Conservation (phyloP, 2,329 filamentous ascomycete genomes). For the Sporothrix curviconia region DNA sequence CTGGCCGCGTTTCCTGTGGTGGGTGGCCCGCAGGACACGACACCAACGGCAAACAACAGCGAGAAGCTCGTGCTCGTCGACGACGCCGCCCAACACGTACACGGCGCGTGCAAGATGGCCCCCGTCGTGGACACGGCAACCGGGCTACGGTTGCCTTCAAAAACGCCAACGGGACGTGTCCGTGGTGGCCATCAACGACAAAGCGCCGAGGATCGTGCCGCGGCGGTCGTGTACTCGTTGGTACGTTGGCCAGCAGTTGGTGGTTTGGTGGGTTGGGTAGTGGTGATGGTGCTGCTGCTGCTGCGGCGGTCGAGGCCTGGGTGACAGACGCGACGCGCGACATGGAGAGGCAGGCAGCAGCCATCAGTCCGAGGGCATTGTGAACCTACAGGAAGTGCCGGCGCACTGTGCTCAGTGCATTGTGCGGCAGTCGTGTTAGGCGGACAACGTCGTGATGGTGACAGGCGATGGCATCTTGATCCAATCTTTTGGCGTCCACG, state of each 20-base stretch:
- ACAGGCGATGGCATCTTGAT: not conserved
- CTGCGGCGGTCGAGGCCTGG: not conserved
- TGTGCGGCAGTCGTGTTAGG: not conserved
- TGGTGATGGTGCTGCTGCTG: no score
- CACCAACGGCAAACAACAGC: conserved; percentile 22
- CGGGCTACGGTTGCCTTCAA: conserved; percentile 18
- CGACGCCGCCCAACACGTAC: conserved; percentile 9
- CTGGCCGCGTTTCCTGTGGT: conserved; percentile 43
- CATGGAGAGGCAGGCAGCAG: not conserved
- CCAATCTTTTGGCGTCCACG: no score
- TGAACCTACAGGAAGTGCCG: not conserved
- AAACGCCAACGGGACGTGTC: conserved; percentile 17
- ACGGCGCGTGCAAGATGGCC: conserved; percentile 20
- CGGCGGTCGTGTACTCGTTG: conserved; percentile 1
- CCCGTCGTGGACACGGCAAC: conserved; percentile 22
- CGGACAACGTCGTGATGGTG: no score
- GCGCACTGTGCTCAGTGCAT: not conserved
- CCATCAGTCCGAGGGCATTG: not conserved
- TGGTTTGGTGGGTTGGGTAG: no score
- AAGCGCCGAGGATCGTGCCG: conserved; percentile 19
- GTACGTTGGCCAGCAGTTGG: no score
- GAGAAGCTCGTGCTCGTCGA: conserved; percentile 22
- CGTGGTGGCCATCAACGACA: conserved; percentile 18
- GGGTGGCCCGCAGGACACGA: conserved; percentile 23
- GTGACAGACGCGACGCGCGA: not conserved